A percentile compares a stretch with the other conserved stretches of the same genome.
Evolutionary conservation across 2,329 filamentous ascomycete species (phyloP).

Genomic region (Ramularia endophylla): DNA sequence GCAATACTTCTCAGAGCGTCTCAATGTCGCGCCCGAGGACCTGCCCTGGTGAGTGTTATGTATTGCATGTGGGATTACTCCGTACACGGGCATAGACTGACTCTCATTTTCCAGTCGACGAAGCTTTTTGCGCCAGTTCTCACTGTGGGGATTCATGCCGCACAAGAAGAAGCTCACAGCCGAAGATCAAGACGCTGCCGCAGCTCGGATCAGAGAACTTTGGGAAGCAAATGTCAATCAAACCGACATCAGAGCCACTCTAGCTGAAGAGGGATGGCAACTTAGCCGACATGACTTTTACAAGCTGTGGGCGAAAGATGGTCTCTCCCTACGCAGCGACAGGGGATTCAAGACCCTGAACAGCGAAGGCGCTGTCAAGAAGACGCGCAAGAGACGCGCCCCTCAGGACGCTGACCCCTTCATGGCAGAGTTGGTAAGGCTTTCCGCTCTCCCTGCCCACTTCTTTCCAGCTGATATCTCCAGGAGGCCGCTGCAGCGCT

Average conservation of each 20-base stretch:
- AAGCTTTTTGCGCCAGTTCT: conserved; percentile 25
- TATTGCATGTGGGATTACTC: too few relatives aligned
- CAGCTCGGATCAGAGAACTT: conserved; percentile 65
- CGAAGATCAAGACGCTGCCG: conserved; percentile 62
- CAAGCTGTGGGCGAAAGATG: conserved; percentile 57
- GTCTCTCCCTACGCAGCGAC: conserved; percentile 30
- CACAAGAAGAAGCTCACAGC: conserved; percentile 64
- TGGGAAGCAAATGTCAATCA: conserved; percentile 71
- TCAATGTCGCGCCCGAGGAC: conserved; percentile 43
- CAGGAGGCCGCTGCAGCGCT: conserved; percentile 1
- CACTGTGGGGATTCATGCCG: conserved; percentile 66
- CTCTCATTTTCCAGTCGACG: conserved; percentile 4
- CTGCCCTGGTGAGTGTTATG: conserved; percentile 55
- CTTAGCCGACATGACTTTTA: conserved; percentile 51
- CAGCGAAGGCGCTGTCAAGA: conserved; percentile 23
- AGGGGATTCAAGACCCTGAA: conserved; percentile 18
- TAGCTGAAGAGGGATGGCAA: conserved; percentile 66
- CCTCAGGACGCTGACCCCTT: background rate
- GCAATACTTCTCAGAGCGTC: conserved; percentile 54
- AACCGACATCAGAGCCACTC: conserved; percentile 64
- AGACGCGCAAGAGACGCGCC: conserved; percentile 32
- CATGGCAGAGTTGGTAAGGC: conserved; percentile 2
- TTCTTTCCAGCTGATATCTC: background rate
- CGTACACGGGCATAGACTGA: background rate
- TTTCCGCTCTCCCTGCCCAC: too few relatives aligned